Evolutionary conservation across 2,329 filamentous ascomycete species (phyloP).

Genomic region (Tolypocladium sp.): DNA sequence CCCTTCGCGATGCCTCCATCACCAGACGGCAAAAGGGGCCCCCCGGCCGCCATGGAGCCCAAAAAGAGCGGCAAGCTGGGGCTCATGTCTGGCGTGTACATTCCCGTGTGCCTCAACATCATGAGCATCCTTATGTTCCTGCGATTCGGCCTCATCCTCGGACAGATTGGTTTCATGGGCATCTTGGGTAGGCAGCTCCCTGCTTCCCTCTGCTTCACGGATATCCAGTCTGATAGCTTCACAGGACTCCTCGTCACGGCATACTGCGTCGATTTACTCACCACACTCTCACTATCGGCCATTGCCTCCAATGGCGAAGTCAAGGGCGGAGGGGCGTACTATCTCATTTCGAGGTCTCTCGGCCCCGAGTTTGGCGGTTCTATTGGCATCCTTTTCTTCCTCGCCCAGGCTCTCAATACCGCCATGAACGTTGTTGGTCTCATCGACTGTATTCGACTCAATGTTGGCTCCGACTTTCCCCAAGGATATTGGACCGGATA

Average conservation of each 20-base stretch:
- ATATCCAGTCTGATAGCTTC: not conserved
- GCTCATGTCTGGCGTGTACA: slow-evolving; percentile 70
- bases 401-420: slow-evolving; percentile 83
- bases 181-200: slow-evolving; percentile 56
- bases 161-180: slow-evolving; percentile 68
- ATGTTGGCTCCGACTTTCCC: slow-evolving; percentile 58
- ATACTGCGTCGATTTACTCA: slow-evolving; percentile 77
- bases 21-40: slow-evolving; percentile 5
- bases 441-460: slow-evolving; percentile 71
- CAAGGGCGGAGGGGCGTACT: slow-evolving; percentile 79
- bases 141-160: slow-evolving; percentile 76
- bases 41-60: slow-evolving; percentile 20
- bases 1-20: slow-evolving; percentile 1
- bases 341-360: slow-evolving; percentile 75
- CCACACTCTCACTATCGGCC: slow-evolving; percentile 76
- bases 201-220: not conserved
- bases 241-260: slow-evolving; percentile 62
- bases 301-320: slow-evolving; percentile 88
- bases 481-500: slow-evolving; percentile 72
- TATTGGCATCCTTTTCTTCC: slow-evolving; percentile 79
- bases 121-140: slow-evolving; percentile 89
- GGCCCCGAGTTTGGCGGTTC: slow-evolving; percentile 85
- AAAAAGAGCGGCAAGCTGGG: slow-evolving; percentile 55
- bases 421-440: slow-evolving; percentile 82
- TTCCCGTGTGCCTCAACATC: slow-evolving; percentile 83